Conservation (phyloP, 1,284 basidiomycete genomes). For the Flammula alnicola region DNA sequence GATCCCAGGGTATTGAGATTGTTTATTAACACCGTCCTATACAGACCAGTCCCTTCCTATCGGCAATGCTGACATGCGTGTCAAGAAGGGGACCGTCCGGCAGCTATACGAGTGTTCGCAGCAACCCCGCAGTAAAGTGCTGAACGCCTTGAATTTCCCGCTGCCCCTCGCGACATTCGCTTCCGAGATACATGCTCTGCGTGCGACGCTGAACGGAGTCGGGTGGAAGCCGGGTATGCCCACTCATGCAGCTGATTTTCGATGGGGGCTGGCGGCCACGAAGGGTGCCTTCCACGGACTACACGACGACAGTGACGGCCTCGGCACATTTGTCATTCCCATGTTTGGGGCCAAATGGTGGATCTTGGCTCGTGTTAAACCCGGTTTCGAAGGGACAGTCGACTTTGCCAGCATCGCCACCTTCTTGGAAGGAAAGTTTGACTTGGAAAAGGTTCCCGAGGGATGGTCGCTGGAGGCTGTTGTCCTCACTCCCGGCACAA, state of each 20-base stretch:
- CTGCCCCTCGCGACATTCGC: neutral
- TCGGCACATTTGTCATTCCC: constrained; percentile 3
- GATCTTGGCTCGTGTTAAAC: constrained; percentile 1
- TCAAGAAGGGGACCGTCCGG: neutral
- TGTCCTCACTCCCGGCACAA: constrained; percentile 8
- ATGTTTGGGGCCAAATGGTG: constrained; percentile 6
- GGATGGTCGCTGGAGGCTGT: constrained; percentile 9
- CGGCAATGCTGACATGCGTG: neutral
- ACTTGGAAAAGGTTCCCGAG: neutral
- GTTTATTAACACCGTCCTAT: too few species aligned
- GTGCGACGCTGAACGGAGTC: neutral
- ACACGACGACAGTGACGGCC: constrained; percentile 14
- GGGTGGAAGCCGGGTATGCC: neutral
- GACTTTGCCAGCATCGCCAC: too few species aligned
- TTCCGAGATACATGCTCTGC: neutral
- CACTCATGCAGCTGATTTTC: constrained; percentile 3
- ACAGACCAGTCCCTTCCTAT: neutral
- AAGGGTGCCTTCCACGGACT: neutral
- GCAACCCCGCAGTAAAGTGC: constrained; percentile 1
- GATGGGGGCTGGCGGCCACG: constrained; percentile 13
- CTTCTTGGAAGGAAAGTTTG: neutral
- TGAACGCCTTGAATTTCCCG: constrained; percentile 13
- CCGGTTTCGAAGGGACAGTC: neutral
- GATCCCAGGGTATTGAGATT: too few species aligned
- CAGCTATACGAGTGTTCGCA: neutral